Conservation (phyloP, 306 rosid genomes). For the Lathyrus tuberosus region DNA sequence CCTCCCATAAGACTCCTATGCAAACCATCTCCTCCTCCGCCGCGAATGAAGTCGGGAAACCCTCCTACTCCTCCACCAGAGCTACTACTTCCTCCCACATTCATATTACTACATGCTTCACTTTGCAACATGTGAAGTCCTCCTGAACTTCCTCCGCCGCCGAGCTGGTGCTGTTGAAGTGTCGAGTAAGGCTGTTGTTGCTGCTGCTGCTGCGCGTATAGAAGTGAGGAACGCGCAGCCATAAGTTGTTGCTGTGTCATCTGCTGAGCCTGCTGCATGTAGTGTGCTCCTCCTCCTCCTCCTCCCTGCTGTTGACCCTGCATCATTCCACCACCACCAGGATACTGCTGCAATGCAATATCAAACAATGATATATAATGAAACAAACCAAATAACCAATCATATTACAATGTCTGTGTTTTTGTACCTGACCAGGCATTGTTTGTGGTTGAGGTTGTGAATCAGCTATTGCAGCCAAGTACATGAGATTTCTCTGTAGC, state of each 20-base stretch:
- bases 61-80: constrained; percentile 52
- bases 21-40: constrained; percentile 57
- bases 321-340: constrained; percentile 68
- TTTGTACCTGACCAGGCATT: constrained; percentile 80
- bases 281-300: constrained; percentile 78
- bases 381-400: background rate
- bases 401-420: background rate
- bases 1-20: constrained; percentile 69
- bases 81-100: constrained; percentile 54
- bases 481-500: constrained; percentile 96
- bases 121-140: constrained; percentile 83
- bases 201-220: constrained; percentile 78
- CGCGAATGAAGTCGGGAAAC: constrained; percentile 72
- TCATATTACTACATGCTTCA: constrained; percentile 52
- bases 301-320: constrained; percentile 41
- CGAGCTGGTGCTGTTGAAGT: constrained; percentile 68
- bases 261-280: constrained; percentile 91
- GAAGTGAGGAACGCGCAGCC: constrained; percentile 88
- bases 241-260: constrained; percentile 86
- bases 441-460: constrained; percentile 96
- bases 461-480: constrained; percentile 98
- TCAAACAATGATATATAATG: background rate
- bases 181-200: constrained; percentile 65
- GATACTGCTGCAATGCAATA: constrained; percentile 55
- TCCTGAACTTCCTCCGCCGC: constrained; percentile 60